phyloP scores from a whole-genome alignment of 495 filamentous ascomycete genomes.

The Baudoinia panamericana region DNA sequence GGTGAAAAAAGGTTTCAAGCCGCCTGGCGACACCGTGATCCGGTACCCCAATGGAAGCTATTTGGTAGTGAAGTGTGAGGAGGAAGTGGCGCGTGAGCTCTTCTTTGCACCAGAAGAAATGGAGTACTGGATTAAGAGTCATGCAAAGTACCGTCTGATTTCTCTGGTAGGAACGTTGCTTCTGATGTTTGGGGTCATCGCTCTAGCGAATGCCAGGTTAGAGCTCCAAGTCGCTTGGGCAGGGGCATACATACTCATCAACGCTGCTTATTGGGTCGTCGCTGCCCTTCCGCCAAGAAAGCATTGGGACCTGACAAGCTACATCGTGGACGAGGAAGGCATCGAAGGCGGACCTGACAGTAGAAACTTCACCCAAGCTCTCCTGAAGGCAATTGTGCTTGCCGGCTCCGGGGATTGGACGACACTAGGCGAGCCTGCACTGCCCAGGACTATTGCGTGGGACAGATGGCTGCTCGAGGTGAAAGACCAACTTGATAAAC shows the following conservation, averaged over 20 bases:
- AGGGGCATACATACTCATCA: slow-evolving; percentile 34
- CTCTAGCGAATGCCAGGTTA: slow-evolving; percentile 32
- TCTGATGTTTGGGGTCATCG: slow-evolving; percentile 38
- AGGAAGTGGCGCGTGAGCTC: slow-evolving; percentile 30
- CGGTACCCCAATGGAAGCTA: slow-evolving; percentile 31
- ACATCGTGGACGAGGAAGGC: slow-evolving; percentile 23
- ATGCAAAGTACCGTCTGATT: slow-evolving; percentile 29
- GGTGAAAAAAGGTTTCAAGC: slow-evolving; percentile 12
- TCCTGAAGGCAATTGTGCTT: slow-evolving; percentile 35
- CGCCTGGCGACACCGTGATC: slow-evolving; percentile 29
- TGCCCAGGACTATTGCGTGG: slow-evolving; percentile 32
- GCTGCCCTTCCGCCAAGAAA: slow-evolving; percentile 31
- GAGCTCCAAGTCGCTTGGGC: slow-evolving; percentile 33
- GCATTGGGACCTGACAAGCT: slow-evolving; percentile 34
- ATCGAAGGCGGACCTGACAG: slow-evolving; percentile 24
- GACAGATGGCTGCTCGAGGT: slow-evolving; percentile 30
- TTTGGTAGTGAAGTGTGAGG: slow-evolving; percentile 29
- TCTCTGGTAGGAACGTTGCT: slow-evolving; percentile 34
- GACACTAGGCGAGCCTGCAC: slow-evolving; percentile 21
- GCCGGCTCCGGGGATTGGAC: slow-evolving; percentile 31
- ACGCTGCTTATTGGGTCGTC: slow-evolving; percentile 34
- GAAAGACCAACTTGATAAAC: slow-evolving; percentile 1
- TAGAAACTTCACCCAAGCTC: slow-evolving; percentile 30
- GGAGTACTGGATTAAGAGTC: slow-evolving; percentile 27
- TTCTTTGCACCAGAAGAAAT: slow-evolving; percentile 35